Evolutionary conservation across 2,329 filamentous ascomycete species (phyloP), one percentile per base, ranked within the genome.

Genomic region (Ambrosiella cleistominuta): DNA sequence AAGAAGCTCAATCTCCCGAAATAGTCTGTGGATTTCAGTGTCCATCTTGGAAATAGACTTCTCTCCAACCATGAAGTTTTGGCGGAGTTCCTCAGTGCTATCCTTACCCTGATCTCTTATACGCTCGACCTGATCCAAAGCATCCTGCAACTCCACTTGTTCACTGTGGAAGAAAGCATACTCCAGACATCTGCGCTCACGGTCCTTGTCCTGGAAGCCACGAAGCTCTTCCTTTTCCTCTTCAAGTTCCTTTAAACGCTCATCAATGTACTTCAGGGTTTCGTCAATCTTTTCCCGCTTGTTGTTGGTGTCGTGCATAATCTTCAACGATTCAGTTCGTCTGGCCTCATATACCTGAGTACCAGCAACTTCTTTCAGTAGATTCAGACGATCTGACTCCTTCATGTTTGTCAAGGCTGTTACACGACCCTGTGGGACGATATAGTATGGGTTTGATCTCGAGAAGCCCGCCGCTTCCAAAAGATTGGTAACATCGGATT

Each of bases 401-500:
- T 96, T 96, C 93, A 98, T 98, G 69, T 97, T 98, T 50, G 93
- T 98, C 66, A 98, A 76, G 27, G 88, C 85, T 0, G 93, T 97
- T 61, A 98, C 90, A 67, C 93, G 88, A 57, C 93, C 93, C 69
- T 98, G 93, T 0, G 94, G 93, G 1, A 98, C 94, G 65, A 98
- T 98, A 70, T 98, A 98, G 75, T 97, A 98, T 35, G 93, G 93
- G 68, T 98, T 98, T 59, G 90, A 95, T 63, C 89, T 83, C 61
- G 91, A 97, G 70, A 98, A 97, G 17, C 93, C 93, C 12, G 93
- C 93, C 7, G 89, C 94, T 69, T 98, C 93, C 47, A 98, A 79
- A 42, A 98, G 78, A 68, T 95, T 95, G 76, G 94, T 86, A 61
- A 98, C 91, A 68, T 98, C 93, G 62, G 83, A 79, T 69, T 95